These are phyloP conservation scores for Leptomonas seymouri DNA, from an alignment of 208 protist species.

Conservation along the genomic window DNA sequence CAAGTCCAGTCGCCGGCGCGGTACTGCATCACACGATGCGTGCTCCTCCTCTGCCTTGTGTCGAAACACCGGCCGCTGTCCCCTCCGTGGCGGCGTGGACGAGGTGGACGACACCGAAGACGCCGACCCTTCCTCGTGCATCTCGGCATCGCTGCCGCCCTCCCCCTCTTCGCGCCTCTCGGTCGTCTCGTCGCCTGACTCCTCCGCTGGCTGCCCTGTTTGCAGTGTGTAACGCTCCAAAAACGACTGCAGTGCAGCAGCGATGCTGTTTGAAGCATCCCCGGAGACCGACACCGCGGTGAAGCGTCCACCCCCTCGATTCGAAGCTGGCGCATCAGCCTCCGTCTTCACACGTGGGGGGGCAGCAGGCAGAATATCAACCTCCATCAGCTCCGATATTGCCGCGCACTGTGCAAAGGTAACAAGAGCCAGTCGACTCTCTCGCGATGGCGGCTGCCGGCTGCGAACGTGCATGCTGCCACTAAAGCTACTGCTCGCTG, in stretches of 20 bases:
- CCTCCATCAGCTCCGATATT: constrained; percentile 57
- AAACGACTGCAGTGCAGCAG: constrained; percentile 44
- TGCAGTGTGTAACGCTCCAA: constrained; percentile 52
- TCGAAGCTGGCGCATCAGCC: neutral
- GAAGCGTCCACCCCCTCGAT: neutral
- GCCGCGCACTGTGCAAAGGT: constrained; percentile 79
- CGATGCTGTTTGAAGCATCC: constrained; percentile 25
- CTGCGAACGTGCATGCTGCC: constrained; percentile 8
- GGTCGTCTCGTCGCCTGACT: constrained; percentile 7
- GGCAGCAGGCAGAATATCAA: constrained; percentile 39
- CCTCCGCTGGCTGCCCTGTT: neutral
- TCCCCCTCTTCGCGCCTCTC: neutral
- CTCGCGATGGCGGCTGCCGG: constrained; percentile 17
- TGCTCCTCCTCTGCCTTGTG: neutral
- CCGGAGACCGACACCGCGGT: constrained; percentile 14
- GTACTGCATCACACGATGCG: neutral
- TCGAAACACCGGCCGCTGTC: neutral
- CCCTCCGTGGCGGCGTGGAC: neutral
- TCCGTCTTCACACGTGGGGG: neutral
- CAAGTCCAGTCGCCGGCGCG: constrained; percentile 40
- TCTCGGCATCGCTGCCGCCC: neutral
- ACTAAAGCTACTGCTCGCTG: neutral
- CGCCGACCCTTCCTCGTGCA: neutral
- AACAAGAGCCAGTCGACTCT: constrained; percentile 46
- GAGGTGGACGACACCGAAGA: constrained; percentile 10